Conservation (phyloP, 1,139 yeast species). For the Kodamaea alishanica region DNA sequence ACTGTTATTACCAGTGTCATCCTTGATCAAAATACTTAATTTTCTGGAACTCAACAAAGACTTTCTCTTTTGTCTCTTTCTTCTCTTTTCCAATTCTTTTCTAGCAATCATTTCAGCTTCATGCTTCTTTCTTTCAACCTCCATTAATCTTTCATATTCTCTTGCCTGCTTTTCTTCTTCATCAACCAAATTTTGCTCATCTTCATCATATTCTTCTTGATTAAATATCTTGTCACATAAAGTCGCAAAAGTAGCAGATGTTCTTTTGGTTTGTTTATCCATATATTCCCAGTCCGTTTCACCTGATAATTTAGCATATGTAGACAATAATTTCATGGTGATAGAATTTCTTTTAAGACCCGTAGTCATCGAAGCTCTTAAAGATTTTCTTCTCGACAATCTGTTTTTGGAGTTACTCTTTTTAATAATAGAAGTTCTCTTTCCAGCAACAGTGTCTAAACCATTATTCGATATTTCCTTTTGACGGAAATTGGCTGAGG, state of each 20-base stretch:
- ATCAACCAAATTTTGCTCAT: slow-evolving; percentile 49
- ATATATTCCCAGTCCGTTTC: slow-evolving; percentile 69
- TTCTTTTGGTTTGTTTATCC: slow-evolving; percentile 70
- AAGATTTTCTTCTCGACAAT: slow-evolving; percentile 36
- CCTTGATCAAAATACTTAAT: slow-evolving; percentile 35
- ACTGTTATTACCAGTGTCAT: slow-evolving; percentile 28
- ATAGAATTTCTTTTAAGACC: slow-evolving; percentile 65
- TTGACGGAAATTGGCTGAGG: slow-evolving; percentile 25
- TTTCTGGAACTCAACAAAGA: slow-evolving; percentile 42
- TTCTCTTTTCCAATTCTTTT: slow-evolving; percentile 45
- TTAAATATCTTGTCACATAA: slow-evolving; percentile 73
- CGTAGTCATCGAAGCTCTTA: slow-evolving; percentile 40
- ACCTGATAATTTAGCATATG: slow-evolving; percentile 66
- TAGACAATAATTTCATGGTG: slow-evolving; percentile 63
- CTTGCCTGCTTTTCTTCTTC: slow-evolving; percentile 49
- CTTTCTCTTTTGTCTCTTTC: slow-evolving; percentile 42
- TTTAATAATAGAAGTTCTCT: slow-evolving; percentile 32
- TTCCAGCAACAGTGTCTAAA: slow-evolving; percentile 13
- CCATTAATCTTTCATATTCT: slow-evolving; percentile 50
- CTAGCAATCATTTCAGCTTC: slow-evolving; percentile 46
- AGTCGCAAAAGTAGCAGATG: slow-evolving; percentile 74
- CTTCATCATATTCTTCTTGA: slow-evolving; percentile 52
- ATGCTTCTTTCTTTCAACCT: slow-evolving; percentile 47
- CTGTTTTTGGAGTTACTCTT: slow-evolving; percentile 30
- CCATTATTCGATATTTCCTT: no score